Percentiles rank a stretch among this genome's conserved stretches.
phyloP scores from a whole-genome alignment of 2,329 filamentous ascomycete species.

The Metarhizium humberi region DNA sequence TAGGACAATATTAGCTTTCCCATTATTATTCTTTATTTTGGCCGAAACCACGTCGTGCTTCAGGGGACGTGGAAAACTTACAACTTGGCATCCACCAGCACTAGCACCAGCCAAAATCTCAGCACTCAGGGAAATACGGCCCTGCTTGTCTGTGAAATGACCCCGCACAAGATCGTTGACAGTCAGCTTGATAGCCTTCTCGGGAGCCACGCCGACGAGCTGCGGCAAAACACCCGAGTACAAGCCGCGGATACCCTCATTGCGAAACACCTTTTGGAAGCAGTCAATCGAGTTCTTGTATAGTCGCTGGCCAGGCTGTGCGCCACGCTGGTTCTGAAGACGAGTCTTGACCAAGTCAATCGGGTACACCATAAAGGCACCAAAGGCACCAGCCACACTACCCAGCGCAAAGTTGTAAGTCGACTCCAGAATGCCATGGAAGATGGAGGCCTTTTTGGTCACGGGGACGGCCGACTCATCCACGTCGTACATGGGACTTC shows the following conservation, averaged over 20 bases:
- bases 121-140: slow-evolving; percentile 57
- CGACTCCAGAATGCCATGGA: slow-evolving; percentile 57
- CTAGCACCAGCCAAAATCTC: slow-evolving; percentile 83
- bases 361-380: slow-evolving; percentile 98
- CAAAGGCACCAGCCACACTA: slow-evolving; percentile 87
- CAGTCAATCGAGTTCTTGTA: slow-evolving; percentile 99
- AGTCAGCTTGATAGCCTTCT: slow-evolving; percentile 98
- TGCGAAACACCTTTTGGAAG: slow-evolving; percentile 82
- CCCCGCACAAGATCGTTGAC: slow-evolving; percentile 89
- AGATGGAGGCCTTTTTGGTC: slow-evolving; percentile 26
- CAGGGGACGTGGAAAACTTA: slow-evolving; percentile 38
- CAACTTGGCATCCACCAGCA: slow-evolving; percentile 92
- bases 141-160: slow-evolving; percentile 65
- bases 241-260: slow-evolving; percentile 81
- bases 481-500: slow-evolving; percentile 46
- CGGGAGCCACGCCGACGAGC: slow-evolving; percentile 93
- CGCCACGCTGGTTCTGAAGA: slow-evolving; percentile 90
- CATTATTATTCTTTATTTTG: no score
- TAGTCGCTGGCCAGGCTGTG: slow-evolving; percentile 71
- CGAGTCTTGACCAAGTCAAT: slow-evolving; percentile 98
- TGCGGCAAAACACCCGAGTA: slow-evolving; percentile 95
- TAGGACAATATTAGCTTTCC: slow-evolving; percentile 21
- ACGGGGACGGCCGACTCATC: slow-evolving; percentile 32
- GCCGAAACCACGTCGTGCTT: not conserved
- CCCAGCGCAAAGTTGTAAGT: slow-evolving; percentile 86